Base-by-base conservation (phyloP, 2,329 filamentous ascomycete species). In the Penicillium sp. region DNA sequence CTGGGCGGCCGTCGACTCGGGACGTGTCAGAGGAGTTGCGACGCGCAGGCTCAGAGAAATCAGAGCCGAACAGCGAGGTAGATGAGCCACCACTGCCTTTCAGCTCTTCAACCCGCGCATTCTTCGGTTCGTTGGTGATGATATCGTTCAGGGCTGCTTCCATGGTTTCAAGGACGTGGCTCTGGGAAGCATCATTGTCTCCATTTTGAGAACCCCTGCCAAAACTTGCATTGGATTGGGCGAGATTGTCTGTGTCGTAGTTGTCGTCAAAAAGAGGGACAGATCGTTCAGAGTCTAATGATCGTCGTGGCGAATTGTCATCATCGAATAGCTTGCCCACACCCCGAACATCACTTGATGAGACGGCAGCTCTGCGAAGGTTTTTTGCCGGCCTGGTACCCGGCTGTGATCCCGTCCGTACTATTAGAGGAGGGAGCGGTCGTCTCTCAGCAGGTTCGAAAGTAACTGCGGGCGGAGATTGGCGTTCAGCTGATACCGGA, bases 81-180 rank as follows among this genome's bases (percentile, higher is more conserved):
- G 67, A 54, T 9, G 61, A 59, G 27, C 65, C 57, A 23, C 70
- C 62, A 10, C 55, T 56, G 39, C 60, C 59, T 52, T 64, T 67
- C 36, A 69, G 41, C 26, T 70, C 67, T 18, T 72, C 68, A 31
- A 61, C 47, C 49, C 60, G 63, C 28, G 58, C 57, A 39, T 68
- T 64, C 40, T 63, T 65, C 5, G 86, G 82, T 39, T 86, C 81
- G 55, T 89, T 83, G 56, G 89, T 89, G 75, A 98, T 86, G 52
- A 98, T 98, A 54, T 90, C 87, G 55, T 86, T 95, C 40, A 98
- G 75, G 13, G 90, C 93, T 55, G 87, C 82, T 65, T 97, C 90
- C 79, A 98, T 91, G 3, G 89, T 91, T 69, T 94, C 82, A 5
- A 98, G 89, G 23, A 96, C 85, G 49, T 85, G 80, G 0, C 80